These are phyloP conservation scores for Apiotrichum montevideense DNA, from an alignment of 1,284 basidiomycete genomes.

Conservation along the genomic window DNA sequence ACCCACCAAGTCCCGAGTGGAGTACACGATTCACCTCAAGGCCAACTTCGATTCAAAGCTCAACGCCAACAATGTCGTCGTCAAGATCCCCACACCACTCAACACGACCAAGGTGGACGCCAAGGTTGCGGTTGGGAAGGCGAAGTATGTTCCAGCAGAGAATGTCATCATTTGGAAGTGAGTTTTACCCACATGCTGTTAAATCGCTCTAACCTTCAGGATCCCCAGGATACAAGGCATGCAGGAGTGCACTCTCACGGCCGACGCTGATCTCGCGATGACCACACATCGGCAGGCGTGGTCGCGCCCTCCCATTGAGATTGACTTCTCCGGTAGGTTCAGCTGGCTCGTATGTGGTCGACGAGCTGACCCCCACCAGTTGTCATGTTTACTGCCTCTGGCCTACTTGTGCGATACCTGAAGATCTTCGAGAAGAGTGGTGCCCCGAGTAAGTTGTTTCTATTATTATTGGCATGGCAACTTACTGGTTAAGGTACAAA, in stretches of 20 bases:
- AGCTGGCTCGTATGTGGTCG: no score
- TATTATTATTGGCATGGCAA: no score
- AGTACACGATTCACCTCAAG: slow-evolving; percentile 83
- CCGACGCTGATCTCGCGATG: slow-evolving; percentile 72
- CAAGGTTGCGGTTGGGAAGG: slow-evolving; percentile 86
- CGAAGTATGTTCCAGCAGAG: slow-evolving; percentile 92
- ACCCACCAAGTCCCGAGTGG: slow-evolving; percentile 81
- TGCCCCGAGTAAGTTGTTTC: slow-evolving; percentile 9
- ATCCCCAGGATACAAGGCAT: slow-evolving; percentile 88
- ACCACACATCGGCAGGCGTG: slow-evolving; percentile 89
- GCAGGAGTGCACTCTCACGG: slow-evolving; percentile 80
- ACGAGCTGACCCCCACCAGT: slow-evolving; percentile 48
- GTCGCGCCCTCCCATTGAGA: slow-evolving; percentile 93
- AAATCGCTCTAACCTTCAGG: slow-evolving; percentile 48
- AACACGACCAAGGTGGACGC: slow-evolving; percentile 89
- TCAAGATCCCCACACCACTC: slow-evolving; percentile 90
- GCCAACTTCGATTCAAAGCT: slow-evolving; percentile 88
- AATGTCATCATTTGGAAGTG: slow-evolving; percentile 98
- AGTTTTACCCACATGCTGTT: slow-evolving; percentile 36
- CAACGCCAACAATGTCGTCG: slow-evolving; percentile 83
- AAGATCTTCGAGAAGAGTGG: slow-evolving; percentile 96
- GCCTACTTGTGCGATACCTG: slow-evolving; percentile 89
- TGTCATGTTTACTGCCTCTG: slow-evolving; percentile 96
- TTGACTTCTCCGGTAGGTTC: slow-evolving; percentile 63
- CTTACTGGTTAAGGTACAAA: slow-evolving; percentile 55